A percentile compares a stretch with the other conserved stretches of the same genome.
These are phyloP conservation scores for Pleurotus pulmonarius DNA, from an alignment of 768 basidiomycete genomes.

Conservation along the genomic window DNA sequence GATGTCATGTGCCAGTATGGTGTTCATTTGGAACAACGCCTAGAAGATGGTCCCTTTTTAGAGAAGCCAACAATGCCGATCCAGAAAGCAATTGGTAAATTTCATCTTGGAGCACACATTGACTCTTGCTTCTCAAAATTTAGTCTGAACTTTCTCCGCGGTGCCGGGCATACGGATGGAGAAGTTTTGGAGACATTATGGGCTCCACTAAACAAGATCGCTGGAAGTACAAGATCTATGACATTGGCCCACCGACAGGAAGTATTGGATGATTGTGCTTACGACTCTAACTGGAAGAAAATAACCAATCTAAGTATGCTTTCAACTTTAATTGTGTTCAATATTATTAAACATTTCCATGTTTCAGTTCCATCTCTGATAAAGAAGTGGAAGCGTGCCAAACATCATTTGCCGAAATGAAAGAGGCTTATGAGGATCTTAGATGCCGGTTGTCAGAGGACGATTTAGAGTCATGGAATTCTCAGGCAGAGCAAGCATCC, in stretches of 20 bases:
- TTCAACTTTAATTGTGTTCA: slow-evolving; percentile 19
- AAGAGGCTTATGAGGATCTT: not conserved
- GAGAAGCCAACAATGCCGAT: not conserved
- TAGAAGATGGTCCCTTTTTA: not conserved
- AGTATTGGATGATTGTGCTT: too few relatives aligned
- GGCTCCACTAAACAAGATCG: too few relatives aligned
- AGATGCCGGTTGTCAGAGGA: not conserved
- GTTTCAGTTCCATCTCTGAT: not conserved
- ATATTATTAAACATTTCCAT: slow-evolving; percentile 3
- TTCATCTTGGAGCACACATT: slow-evolving; percentile 16
- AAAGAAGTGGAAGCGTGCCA: slow-evolving; percentile 9
- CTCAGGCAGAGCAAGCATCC: too few relatives aligned
- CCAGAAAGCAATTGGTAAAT: slow-evolving; percentile 9
- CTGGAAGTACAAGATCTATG: too few relatives aligned
- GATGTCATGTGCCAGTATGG: too few relatives aligned
- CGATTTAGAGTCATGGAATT: not conserved
- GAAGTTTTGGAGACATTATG: too few relatives aligned
- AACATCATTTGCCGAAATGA: not conserved
- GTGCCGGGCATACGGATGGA: too few relatives aligned
- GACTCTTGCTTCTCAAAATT: too few relatives aligned
- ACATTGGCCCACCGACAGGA: too few relatives aligned
- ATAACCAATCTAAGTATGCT: slow-evolving; percentile 15
- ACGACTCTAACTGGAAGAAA: not conserved
- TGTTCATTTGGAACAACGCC: too few relatives aligned
- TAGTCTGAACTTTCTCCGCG: too few relatives aligned